phyloP scores from a whole-genome alignment of 371 early-diverging fungal species.

The Haplosporangium sp. region DNA sequence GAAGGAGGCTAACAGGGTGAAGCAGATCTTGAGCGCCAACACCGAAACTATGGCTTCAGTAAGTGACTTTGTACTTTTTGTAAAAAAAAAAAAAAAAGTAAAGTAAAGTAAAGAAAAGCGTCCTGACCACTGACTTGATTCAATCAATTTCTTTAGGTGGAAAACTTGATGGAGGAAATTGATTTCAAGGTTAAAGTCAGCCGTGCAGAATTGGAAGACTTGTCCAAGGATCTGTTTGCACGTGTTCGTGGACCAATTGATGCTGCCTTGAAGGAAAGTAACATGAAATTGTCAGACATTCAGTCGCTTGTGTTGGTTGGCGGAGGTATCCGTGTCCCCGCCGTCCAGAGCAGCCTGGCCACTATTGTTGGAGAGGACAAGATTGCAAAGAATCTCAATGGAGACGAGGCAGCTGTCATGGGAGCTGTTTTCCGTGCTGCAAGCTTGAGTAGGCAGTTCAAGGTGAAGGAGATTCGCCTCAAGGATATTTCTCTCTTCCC shows the following conservation, averaged over 20 bases:
- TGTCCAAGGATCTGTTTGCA: conserved; percentile 73
- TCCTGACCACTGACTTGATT: not conserved
- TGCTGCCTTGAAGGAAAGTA: conserved; percentile 72
- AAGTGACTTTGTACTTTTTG: conserved; percentile 43
- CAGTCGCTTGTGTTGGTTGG: conserved; percentile 94
- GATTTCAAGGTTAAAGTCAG: conserved; percentile 87
- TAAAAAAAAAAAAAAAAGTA: too few relatives aligned
- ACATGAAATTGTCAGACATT: conserved; percentile 77
- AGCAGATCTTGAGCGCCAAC: conserved; percentile 96
- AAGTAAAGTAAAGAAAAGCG: too few relatives aligned
- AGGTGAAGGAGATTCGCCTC: conserved; percentile 86
- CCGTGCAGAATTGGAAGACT: conserved; percentile 80
- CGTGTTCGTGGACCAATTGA: conserved; percentile 84
- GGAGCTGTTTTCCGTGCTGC: conserved; percentile 95
- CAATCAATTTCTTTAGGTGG: conserved; percentile 67
- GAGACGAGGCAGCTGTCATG: conserved; percentile 96
- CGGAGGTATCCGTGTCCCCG: conserved; percentile 92
- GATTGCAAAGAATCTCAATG: conserved; percentile 94
- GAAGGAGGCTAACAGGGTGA: conserved; percentile 94
- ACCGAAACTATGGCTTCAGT: conserved; percentile 86
- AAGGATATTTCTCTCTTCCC: conserved; percentile 85
- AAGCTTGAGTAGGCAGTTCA: conserved; percentile 86
- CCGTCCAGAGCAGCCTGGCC: conserved; percentile 78
- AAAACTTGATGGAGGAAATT: conserved; percentile 86
- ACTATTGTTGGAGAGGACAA: conserved; percentile 84